These are phyloP conservation scores for Yamadazyma dendronema DNA, from an alignment of 1,139 yeast genomes.

Conservation along the genomic window DNA sequence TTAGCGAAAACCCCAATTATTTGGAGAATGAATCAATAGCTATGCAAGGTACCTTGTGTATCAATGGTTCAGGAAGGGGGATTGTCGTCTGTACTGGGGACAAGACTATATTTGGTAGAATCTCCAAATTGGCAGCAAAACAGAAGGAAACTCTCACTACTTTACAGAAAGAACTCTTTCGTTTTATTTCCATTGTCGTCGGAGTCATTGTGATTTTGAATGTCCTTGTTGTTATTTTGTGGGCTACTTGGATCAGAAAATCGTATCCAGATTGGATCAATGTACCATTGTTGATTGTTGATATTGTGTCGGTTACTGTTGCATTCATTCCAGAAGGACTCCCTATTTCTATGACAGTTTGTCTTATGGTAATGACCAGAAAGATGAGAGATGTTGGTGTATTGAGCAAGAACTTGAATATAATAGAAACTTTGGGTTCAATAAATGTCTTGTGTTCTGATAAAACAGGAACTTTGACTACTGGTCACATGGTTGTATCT, in stretches of 20 bases:
- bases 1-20: slow-evolving; percentile 32
- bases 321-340: slow-evolving; percentile 38
- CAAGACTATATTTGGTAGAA: slow-evolving; percentile 31
- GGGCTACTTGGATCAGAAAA: slow-evolving; percentile 45
- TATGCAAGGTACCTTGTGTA: slow-evolving; percentile 46
- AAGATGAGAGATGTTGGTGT: slow-evolving; percentile 29
- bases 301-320: slow-evolving; percentile 32
- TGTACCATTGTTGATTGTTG: slow-evolving; percentile 31
- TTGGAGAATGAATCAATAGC: slow-evolving; percentile 43
- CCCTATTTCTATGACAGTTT: slow-evolving; percentile 35
- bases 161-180: slow-evolving; percentile 29
- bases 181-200: slow-evolving; percentile 25
- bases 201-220: slow-evolving; percentile 22
- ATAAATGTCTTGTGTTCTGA: slow-evolving; percentile 35
- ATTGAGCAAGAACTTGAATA: slow-evolving; percentile 30
- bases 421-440: slow-evolving; percentile 35
- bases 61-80: slow-evolving; percentile 31
- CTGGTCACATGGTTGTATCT: slow-evolving; percentile 32
- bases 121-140: slow-evolving; percentile 30
- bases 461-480: slow-evolving; percentile 38
- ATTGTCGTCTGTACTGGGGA: slow-evolving; percentile 34
- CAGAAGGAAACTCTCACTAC: slow-evolving; percentile 32
- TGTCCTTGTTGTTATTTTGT: slow-evolving; percentile 29
- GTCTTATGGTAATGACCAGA: slow-evolving; percentile 30
- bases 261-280: slow-evolving; percentile 32